Conservation (phyloP, 495 filamentous ascomycete genomes). For the Podospora pseudopauciseta region DNA sequence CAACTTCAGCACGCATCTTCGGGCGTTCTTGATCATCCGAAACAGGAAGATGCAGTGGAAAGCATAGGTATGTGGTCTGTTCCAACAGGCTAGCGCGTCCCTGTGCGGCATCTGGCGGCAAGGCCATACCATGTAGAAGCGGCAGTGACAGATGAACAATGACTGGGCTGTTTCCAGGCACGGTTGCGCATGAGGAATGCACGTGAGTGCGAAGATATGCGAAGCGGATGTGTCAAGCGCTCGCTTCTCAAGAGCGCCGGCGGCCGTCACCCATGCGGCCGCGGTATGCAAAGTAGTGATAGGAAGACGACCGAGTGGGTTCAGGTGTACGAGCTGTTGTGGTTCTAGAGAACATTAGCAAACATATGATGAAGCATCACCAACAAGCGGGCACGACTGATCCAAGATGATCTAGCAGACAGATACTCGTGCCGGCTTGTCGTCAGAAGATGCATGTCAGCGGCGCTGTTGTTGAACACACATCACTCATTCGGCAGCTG, state of each 20-base stretch:
- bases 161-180: neutral
- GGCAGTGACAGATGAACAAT: neutral
- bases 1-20: neutral
- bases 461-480: conserved; percentile 8
- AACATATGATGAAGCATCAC: conserved; percentile 1
- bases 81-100: conserved; percentile 3
- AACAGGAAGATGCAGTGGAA: conserved; percentile 10
- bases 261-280: conserved; percentile 6
- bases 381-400: neutral
- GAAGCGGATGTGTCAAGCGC: neutral
- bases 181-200: neutral
- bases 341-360: neutral
- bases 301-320: neutral
- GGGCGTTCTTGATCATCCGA: neutral
- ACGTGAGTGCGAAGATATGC: too few relatives aligned
- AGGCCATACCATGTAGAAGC: neutral
- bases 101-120: neutral
- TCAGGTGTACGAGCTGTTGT: neutral
- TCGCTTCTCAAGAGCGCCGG: neutral
- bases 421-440: neutral
- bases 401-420: neutral
- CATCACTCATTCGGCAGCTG: neutral
- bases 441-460: conserved; percentile 5
- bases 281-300: neutral
- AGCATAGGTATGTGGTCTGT: neutral